Conservation (phyloP, 2,329 filamentous ascomycete genomes). For the Talaromyces atroroseus region DNA sequence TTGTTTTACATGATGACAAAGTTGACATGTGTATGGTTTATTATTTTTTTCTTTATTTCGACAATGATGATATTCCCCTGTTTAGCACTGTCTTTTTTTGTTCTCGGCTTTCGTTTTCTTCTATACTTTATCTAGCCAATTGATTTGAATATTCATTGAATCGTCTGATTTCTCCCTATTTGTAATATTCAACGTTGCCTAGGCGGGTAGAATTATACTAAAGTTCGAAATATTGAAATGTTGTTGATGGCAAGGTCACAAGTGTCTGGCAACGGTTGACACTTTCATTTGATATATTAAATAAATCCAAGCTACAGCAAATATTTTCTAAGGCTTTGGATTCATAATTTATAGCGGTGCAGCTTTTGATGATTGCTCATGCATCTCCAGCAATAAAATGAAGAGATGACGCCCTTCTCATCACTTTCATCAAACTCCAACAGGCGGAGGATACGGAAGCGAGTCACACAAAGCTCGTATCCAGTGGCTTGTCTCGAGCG, state of each 20-base stretch:
- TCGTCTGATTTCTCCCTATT: neutral
- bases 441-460: constrained; percentile 6
- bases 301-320: too few relatives aligned
- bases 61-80: neutral
- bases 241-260: too few relatives aligned
- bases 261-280: too few relatives aligned
- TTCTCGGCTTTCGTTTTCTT: neutral
- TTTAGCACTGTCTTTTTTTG: neutral
- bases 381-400: constrained; percentile 7
- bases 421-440: constrained; percentile 3
- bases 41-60: neutral
- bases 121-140: neutral
- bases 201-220: too few relatives aligned
- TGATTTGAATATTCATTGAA: neutral
- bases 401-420: neutral
- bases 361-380: neutral
- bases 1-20: neutral
- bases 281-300: too few relatives aligned
- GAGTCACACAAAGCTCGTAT: constrained; percentile 3
- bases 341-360: neutral
- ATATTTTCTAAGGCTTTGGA: constrained; percentile 2
- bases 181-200: too few relatives aligned
- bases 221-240: too few relatives aligned
- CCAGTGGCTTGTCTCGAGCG: constrained; percentile 1
- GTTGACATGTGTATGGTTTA: neutral